Conservation (phyloP, 1,284 basidiomycete species). For the Pseudozyma tsukubaensis region DNA sequence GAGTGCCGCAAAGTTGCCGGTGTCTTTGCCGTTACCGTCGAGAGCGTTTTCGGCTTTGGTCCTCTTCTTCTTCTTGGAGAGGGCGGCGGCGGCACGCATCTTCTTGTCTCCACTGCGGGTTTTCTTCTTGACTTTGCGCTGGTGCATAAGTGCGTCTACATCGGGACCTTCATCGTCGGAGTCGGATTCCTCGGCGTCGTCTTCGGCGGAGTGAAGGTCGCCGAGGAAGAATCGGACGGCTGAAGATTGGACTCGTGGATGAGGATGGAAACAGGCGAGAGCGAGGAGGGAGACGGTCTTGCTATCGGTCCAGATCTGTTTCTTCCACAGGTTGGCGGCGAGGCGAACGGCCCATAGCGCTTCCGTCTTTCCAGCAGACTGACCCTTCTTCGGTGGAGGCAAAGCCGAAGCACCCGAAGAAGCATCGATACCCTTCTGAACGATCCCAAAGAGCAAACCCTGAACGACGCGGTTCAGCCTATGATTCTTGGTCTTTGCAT, state of each 20-base stretch:
- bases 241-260: conserved; percentile 92
- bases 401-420: conserved; percentile 19
- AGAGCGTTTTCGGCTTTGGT: conserved; percentile 50
- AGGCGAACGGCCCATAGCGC: conserved; percentile 98
- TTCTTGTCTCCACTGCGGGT: conserved; percentile 62
- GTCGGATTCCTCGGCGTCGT: conserved; percentile 52
- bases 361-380: conserved; percentile 72
- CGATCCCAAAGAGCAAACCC: conserved; percentile 94
- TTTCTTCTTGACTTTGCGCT: conserved; percentile 67
- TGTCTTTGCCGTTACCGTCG: conserved; percentile 43
- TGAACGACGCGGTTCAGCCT: conserved; percentile 96
- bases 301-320: conserved; percentile 90
- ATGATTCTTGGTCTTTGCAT: conserved; percentile 88
- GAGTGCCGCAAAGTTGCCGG: conserved; percentile 86
- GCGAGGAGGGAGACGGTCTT: conserved; percentile 94
- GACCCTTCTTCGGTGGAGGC: conserved; percentile 71
- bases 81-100: conserved; percentile 60
- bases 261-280: conserved; percentile 91
- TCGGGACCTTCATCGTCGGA: conserved; percentile 53
- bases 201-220: conserved; percentile 66
- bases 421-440: conserved; percentile 82
- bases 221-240: conserved; percentile 98
- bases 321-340: conserved; percentile 93
- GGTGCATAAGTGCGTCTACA: conserved; percentile 59
- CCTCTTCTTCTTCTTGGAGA: conserved; percentile 56